A percentile compares a stretch with the other conserved stretches of the same genome.
phyloP scores from a whole-genome alignment of 2,329 filamentous ascomycete species.

The Rugonectria rugulosa region DNA sequence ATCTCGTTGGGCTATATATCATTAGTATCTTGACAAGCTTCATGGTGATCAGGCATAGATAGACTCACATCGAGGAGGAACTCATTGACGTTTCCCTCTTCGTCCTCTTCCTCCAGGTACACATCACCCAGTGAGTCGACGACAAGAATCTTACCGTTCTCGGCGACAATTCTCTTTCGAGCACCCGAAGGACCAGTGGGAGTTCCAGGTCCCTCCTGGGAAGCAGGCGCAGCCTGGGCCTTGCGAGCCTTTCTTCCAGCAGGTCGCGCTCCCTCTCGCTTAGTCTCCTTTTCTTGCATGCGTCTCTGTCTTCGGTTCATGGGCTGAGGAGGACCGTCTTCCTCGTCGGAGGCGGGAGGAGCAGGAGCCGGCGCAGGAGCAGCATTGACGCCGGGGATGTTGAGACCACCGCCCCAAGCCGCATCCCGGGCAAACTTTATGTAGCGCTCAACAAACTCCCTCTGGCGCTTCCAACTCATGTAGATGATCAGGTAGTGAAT shows the following conservation, averaged over 20 bases:
- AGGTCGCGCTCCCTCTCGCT: constrained; percentile 71
- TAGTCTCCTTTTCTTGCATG: constrained; percentile 84
- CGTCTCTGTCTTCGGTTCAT: constrained; percentile 88
- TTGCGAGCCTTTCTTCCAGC: constrained; percentile 53
- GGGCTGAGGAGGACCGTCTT: constrained; percentile 59
- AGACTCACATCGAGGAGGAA: constrained; percentile 84
- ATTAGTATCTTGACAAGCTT: constrained; percentile 31
- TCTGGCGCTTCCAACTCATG: constrained; percentile 88
- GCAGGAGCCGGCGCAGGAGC: constrained; percentile 52
- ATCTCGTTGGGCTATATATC: constrained; percentile 77
- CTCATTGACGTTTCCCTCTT: constrained; percentile 83
- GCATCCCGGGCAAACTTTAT: constrained; percentile 87
- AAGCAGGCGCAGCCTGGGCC: constrained; percentile 41
- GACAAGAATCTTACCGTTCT: constrained; percentile 94
- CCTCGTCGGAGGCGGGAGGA: constrained; percentile 56
- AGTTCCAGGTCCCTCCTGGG: constrained; percentile 60
- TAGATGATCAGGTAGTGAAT: constrained; percentile 87
- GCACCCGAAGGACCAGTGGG: constrained; percentile 67
- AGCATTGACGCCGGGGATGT: constrained; percentile 71
- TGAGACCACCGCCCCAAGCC: constrained; percentile 87
- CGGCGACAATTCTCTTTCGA: constrained; percentile 86
- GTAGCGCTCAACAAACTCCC: constrained; percentile 90
- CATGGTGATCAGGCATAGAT: not conserved
- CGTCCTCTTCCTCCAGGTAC: constrained; percentile 90
- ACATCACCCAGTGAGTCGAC: constrained; percentile 94